Percentiles rank a stretch among this genome's conserved stretches.
Evolutionary conservation across 2,329 filamentous ascomycete genomes (phyloP).

Genomic region (Myriosclerotinia duriaeana): DNA sequence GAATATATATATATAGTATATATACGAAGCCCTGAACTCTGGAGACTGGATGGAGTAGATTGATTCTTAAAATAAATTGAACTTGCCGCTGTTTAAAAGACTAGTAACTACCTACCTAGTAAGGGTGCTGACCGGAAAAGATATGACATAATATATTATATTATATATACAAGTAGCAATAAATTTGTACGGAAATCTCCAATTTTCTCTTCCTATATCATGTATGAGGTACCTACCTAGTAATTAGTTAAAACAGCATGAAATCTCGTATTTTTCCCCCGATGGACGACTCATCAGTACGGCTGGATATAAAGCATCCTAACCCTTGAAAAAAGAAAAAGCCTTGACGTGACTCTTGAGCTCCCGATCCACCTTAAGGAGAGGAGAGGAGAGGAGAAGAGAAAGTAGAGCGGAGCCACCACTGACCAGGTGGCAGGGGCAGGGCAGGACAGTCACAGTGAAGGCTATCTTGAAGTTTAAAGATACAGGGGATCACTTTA

Average conservation of each 20-base stretch:
- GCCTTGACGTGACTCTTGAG: too few relatives aligned
- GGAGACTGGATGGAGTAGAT: too few relatives aligned
- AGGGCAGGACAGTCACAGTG: too few relatives aligned
- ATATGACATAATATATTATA: too few relatives aligned
- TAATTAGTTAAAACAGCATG: not conserved
- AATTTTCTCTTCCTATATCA: not conserved
- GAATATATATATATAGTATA: too few relatives aligned
- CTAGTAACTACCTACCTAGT: too few relatives aligned
- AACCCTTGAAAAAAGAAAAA: not conserved
- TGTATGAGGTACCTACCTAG: too few relatives aligned
- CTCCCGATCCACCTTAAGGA: not conserved
- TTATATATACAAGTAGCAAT: not conserved
- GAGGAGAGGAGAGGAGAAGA: too few relatives aligned
- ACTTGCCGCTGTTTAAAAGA: not conserved
- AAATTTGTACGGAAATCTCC: not conserved
- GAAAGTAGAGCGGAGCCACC: not conserved
- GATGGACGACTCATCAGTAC: not conserved
- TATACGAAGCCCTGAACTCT: too few relatives aligned
- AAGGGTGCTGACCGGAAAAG: not conserved
- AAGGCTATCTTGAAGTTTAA: too few relatives aligned
- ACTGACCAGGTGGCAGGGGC: too few relatives aligned
- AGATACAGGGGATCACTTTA: constrained; percentile 1
- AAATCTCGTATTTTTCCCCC: not conserved
- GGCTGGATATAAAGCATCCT: not conserved
- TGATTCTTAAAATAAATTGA: constrained; percentile 11